Evolutionary conservation across 345 rosid genomes (phyloP), one percentile per base, ranked within the genome.

Genomic region (Erodium maritimum): DNA sequence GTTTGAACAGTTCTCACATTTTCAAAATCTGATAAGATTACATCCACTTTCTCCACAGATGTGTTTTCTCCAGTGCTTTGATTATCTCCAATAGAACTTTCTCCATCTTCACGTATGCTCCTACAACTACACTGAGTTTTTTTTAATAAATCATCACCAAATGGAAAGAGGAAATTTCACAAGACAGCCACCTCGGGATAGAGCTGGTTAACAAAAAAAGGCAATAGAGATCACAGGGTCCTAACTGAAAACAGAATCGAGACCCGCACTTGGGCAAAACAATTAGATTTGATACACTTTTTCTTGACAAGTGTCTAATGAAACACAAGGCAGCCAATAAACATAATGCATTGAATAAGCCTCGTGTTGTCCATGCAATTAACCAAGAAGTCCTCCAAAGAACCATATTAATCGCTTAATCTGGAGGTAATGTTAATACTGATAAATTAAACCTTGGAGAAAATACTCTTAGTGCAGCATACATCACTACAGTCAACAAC

Each of bases 71-170:
- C 66, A 61, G 69, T 71, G 67, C 73, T 67, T 54, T 71, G 79
- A 67, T 70, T 74, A 59, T 84, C 90, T 69, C 79, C 82, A 67
- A 55, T 68, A 73, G 75, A 73, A 67, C 63, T 73, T 70, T 77
- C 93, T 52, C 73, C 67, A 77, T 70, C 85, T 74, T 42, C 84
- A 61, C 57, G 24, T 75, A 65, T 79, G 79, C 72, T 85, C 82
- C 34, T 80, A 71, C 67, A 77, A 69, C 67, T 81, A 55, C 62
- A 68, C 61, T 20, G 62, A 65, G 6, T 14, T 21, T 54, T 37
- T 25, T 57, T 57, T 54, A 21, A n/a, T 21, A 14, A 67, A 23
- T 45, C 55, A 63, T 52, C 29, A 55, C 25, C 21, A 54, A 22
- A 60, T 60, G 21, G 55, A 55, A n/a, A n/a, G n/a, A 21, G 21